These are phyloP conservation scores for Syzygium jambos DNA, from an alignment of 345 rosid genomes.

Conservation along the genomic window DNA sequence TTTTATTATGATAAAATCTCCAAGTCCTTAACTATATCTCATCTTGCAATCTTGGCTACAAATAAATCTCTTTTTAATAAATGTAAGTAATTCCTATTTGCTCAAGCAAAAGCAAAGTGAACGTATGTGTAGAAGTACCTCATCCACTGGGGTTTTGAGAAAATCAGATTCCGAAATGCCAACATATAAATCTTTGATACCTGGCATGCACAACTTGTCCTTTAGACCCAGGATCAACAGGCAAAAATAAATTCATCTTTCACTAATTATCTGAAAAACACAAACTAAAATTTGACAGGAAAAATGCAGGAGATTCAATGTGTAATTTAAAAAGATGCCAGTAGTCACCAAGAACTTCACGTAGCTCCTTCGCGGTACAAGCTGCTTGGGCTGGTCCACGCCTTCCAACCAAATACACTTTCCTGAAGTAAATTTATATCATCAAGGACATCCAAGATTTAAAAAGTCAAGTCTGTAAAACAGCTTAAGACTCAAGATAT, in stretches of 20 bases:
- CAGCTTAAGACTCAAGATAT: background rate
- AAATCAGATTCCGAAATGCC: slow-evolving; percentile 49
- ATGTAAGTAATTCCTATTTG: background rate
- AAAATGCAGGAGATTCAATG: background rate
- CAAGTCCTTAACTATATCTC: background rate
- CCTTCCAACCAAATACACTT: slow-evolving; percentile 81
- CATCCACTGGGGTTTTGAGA: slow-evolving; percentile 52
- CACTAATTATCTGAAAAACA: background rate
- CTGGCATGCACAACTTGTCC: slow-evolving; percentile 12
- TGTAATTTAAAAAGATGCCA: background rate
- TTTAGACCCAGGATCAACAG: background rate
- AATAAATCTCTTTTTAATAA: background rate
- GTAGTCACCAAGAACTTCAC: slow-evolving; percentile 74
- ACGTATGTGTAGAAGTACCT: slow-evolving; percentile 33
- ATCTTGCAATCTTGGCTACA: background rate
- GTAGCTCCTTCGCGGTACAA: slow-evolving; percentile 90
- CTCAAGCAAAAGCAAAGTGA: background rate
- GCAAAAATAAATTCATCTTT: background rate
- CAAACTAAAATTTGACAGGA: background rate
- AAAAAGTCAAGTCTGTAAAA: background rate
- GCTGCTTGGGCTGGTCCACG: slow-evolving; percentile 98
- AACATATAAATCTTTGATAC: slow-evolving; percentile 47
- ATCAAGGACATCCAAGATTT: background rate
- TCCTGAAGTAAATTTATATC: slow-evolving; percentile 35
- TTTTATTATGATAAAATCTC: background rate